Evolutionary conservation across 306 rosid species (phyloP), one percentile per base, ranked within the genome.

Genomic region (Cyamopsis tetragonoloba): DNA sequence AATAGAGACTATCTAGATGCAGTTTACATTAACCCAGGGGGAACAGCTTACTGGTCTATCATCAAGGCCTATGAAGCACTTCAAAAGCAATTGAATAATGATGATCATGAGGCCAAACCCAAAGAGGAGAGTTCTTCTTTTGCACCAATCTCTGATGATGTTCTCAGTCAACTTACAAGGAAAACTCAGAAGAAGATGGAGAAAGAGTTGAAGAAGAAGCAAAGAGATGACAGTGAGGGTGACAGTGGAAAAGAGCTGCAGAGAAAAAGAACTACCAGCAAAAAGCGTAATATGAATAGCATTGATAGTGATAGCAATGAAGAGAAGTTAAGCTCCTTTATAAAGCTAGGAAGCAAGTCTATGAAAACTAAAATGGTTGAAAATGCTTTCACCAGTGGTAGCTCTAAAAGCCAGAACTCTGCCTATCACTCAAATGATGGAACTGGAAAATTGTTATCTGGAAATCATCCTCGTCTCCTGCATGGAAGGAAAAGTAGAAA

Each of bases 41-140:
- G 97, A 65, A 91, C 97, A 22, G 97, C 97, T 31, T 91, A 91
- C 70, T 91, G 97, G 97, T 91, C 97, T 31, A 91, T 91, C 70
- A 84, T 91, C 67, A 91, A 91, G 78, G 97, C 97, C 49, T 91
- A 91, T 67, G 97, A 87, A 14, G 97, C 97, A 3, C 82, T 91
- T 63, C 95, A 87, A 77, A 91, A 91, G 86, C 92, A 87, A 73
- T 43, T 71, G 64, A 86, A 76, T 75, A 90, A 86, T 18, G 91
- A 84, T 57, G 84, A 74, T 35, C 35, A 59, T 12, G 88, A 80
- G 74, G 72, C 57, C 68, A 84, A 80, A 75, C 73, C 82, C 61
- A 72, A 20, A 26, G 85, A 50, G 31, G 86, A 81, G 17, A 68
- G 78, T 65, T 74, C 93, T 71, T 68, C 84, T 24, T 67, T 77